Percentiles rank a stretch among this genome's conserved stretches.
Evolutionary conservation across 192 early-diverging fungal species (phyloP).

Genomic region (Backusella sp.): DNA sequence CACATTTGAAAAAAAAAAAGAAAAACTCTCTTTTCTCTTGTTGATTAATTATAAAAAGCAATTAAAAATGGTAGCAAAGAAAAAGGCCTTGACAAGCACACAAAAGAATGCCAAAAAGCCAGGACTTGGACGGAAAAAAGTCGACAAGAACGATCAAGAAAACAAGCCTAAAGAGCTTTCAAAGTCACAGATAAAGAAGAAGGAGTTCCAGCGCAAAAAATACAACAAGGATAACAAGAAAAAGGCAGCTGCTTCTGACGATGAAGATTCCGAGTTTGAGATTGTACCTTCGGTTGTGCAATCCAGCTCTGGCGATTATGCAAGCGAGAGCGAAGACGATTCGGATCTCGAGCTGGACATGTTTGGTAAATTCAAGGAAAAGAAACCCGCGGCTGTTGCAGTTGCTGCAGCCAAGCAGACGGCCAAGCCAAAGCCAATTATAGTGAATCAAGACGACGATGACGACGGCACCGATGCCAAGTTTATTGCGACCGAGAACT

Average conservation of each 20-base stretch:
- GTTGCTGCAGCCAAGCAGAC: neutral
- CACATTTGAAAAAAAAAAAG: neutral
- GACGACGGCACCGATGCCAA: constrained; percentile 25
- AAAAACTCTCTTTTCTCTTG: neutral
- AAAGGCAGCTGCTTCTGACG: constrained; percentile 3
- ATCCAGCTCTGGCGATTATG: neutral
- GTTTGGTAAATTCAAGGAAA: constrained; percentile 22
- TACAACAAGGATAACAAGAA: constrained; percentile 34
- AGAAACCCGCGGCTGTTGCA: neutral
- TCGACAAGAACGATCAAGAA: neutral
- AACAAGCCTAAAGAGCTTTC: neutral
- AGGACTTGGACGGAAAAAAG: neutral
- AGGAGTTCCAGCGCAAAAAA: constrained; percentile 28
- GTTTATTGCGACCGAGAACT: constrained; percentile 49
- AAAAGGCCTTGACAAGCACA: neutral
- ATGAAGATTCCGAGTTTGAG: constrained; percentile 41
- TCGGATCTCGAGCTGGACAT: constrained; percentile 33
- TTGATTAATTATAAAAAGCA: neutral
- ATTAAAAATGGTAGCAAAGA: neutral
- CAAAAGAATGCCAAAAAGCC: neutral
- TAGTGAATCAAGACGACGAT: constrained; percentile 3
- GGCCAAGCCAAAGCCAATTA: constrained; percentile 16
- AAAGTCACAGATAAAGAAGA: constrained; percentile 24
- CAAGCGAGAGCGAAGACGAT: constrained; percentile 10
- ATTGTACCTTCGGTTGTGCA: constrained; percentile 15